Base-by-base conservation (phyloP, 306 rosid genomes). In the Delonix regia region DNA sequence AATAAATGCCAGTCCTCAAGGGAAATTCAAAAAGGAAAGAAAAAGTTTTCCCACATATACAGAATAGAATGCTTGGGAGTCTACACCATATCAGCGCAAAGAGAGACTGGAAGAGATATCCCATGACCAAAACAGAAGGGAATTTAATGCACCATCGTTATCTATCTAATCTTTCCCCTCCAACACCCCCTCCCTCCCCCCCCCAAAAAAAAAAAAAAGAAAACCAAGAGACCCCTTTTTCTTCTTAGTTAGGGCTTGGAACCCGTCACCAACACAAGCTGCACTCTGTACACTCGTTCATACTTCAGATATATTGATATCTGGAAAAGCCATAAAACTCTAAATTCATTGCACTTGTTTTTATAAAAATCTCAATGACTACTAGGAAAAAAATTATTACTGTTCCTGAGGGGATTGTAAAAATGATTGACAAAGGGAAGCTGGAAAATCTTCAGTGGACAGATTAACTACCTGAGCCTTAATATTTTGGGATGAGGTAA, bases 21-120 rank as follows among this genome's bases (percentile, higher is more conserved):
- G 19, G 24, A 69, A 74, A 45, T 62, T 62, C 74, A 75, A 64
- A 74, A 60, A 74, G 13, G 18, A 33, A 73, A 62, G 18, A 73
- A 24, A 36, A 51, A 56, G 45, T 47, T 13, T 72, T 71, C 59
- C 30, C 55, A 21, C 12, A 8, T 25, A 62, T 69, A 70, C 30
- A 51, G 68, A 47, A 34, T 18, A 51, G 68, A 47, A 34, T 18
- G 70, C 70, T 36, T 64, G 28, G 70, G 28, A 36, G 70, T 36
- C 28, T 36, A n/a, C 27, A 36, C 69, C 25, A 63, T 36, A 63
- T 63, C 16, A 11, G 14, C 64, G 11, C n/a, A 55, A 14, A 48
- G 28, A 19, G 71, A 39, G 51, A 65, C 16, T 8, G 45, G n/a
- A 39, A 38, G 48, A 39, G 44, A 21, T 18, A 39, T 67, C 36